These are phyloP conservation scores for Suhomyces ambrosiae DNA, from an alignment of 1,139 yeast genomes.

Conservation along the genomic window DNA sequence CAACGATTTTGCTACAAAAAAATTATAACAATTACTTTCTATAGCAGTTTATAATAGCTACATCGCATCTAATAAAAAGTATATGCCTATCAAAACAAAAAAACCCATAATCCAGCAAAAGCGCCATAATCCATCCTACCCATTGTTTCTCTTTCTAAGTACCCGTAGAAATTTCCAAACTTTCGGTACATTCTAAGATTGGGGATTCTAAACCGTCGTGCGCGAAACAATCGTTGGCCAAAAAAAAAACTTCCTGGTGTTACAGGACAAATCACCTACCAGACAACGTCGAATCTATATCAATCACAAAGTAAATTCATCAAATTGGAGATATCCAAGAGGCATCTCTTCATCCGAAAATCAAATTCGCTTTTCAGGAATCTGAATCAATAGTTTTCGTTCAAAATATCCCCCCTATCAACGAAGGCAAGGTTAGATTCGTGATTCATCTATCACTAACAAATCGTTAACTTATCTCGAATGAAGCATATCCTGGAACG, in stretches of 20 bases:
- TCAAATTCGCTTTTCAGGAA: slow-evolving; percentile 1
- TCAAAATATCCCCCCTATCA: not conserved
- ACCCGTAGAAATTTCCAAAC: no score
- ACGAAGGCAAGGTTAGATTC: slow-evolving; percentile 9
- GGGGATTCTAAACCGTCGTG: slow-evolving; percentile 6
- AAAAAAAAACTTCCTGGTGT: slow-evolving; percentile 12
- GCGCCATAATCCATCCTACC: no score
- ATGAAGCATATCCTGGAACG: slow-evolving; percentile 10
- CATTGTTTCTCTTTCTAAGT: no score
- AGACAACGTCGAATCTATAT: slow-evolving; percentile 8
- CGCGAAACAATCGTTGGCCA: slow-evolving; percentile 9
- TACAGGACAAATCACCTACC: slow-evolving; percentile 3
- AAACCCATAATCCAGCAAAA: no score
- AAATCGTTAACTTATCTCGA: slow-evolving; percentile 4
- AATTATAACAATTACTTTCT: no score
- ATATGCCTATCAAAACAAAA: no score
- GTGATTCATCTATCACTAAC: slow-evolving; percentile 2
- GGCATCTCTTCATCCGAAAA: slow-evolving; percentile 1
- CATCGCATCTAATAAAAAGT: no score
- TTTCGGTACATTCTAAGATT: not conserved
- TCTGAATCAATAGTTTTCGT: slow-evolving; percentile 4
- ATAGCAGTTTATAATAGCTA: no score
- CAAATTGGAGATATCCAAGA: slow-evolving; percentile 2
- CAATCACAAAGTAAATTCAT: slow-evolving; percentile 4
- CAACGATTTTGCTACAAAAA: no score